Conservation (phyloP, 805 yeast genomes). For the Wickerhamiella cacticola region DNA sequence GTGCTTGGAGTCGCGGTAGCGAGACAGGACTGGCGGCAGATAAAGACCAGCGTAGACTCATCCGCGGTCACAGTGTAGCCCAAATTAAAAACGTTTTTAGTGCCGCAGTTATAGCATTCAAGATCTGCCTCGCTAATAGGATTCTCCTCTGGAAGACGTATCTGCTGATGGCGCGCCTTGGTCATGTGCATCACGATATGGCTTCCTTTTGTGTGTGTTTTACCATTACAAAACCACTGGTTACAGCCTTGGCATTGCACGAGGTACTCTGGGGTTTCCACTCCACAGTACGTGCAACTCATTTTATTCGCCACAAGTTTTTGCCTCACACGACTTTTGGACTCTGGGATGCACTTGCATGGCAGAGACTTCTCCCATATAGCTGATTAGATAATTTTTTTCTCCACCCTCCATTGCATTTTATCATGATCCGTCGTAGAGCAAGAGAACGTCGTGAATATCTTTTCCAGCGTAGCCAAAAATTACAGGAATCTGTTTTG, state of each 20-base stretch:
- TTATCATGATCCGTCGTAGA: slow-evolving; percentile 60
- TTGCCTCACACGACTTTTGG: slow-evolving; percentile 1
- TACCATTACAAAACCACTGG: slow-evolving; percentile 84
- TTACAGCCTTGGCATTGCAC: slow-evolving; percentile 65
- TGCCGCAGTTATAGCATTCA: slow-evolving; percentile 88
- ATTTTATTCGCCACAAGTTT: slow-evolving; percentile 5
- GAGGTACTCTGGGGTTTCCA: slow-evolving; percentile 50
- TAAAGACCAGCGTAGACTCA: slow-evolving; percentile 72
- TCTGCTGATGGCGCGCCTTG: slow-evolving; percentile 59
- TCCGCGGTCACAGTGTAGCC: slow-evolving; percentile 83
- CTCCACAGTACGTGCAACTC: slow-evolving; percentile 51
- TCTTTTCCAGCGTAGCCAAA: slow-evolving; percentile 75
- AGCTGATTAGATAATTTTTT: not conserved
- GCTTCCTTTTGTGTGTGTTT: slow-evolving; percentile 46
- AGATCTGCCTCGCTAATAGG: slow-evolving; percentile 76
- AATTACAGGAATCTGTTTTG: slow-evolving; percentile 75
- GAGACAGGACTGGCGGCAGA: slow-evolving; percentile 77
- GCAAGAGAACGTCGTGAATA: slow-evolving; percentile 96
- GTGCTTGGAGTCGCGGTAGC: slow-evolving; percentile 36
- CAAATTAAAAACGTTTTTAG: slow-evolving; percentile 60
- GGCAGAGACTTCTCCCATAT: not conserved
- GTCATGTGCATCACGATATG: slow-evolving; percentile 83
- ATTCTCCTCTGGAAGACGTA: slow-evolving; percentile 64
- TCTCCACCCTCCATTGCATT: not conserved
- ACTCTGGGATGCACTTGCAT: not conserved